Conservation (phyloP, 805 yeast species). For the Kodamaea neixiangensis region DNA sequence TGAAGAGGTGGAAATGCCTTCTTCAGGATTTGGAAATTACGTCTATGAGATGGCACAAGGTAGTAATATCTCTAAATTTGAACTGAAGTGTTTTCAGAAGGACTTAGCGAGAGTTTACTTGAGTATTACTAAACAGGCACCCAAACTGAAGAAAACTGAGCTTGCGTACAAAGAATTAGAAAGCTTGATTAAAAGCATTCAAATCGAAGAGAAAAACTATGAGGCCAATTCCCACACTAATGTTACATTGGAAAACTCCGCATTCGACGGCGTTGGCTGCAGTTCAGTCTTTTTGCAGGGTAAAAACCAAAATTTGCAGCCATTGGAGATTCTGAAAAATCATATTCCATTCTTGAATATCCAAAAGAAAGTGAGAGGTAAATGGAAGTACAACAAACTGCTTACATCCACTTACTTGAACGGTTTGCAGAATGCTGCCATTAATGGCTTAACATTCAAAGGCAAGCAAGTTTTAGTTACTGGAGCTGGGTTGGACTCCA, state of each 20-base stretch:
- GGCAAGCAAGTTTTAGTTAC: constrained; percentile 89
- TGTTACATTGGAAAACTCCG: constrained; percentile 53
- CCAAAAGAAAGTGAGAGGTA: constrained; percentile 71
- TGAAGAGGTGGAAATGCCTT: constrained; percentile 83
- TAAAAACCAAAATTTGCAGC: constrained; percentile 64
- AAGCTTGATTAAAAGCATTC: constrained; percentile 62
- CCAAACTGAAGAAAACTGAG: constrained; percentile 64
- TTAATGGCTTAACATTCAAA: constrained; percentile 88
- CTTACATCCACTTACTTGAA: constrained; percentile 79
- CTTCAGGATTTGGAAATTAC: constrained; percentile 89
- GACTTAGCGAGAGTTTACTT: constrained; percentile 82
- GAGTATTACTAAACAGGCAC: constrained; percentile 72
- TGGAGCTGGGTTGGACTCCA: constrained; percentile 99
- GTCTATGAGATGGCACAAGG: constrained; percentile 97
- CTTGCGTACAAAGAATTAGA: constrained; percentile 71
- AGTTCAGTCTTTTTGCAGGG: constrained; percentile 85
- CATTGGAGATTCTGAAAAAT: constrained; percentile 74
- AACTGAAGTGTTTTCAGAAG: constrained; percentile 78
- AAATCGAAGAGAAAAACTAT: too few relatives aligned
- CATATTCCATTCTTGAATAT: constrained; percentile 94
- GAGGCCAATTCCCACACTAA: constrained; percentile 70
- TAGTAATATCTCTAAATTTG: constrained; percentile 71
- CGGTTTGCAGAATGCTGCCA: constrained; percentile 90
- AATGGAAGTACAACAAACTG: constrained; percentile 84
- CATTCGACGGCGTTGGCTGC: constrained; percentile 61